Percentiles rank a stretch among this genome's conserved stretches.
These are phyloP conservation scores for Acidomyces sp. DNA, from an alignment of 495 filamentous ascomycete species.

Conservation along the genomic window DNA sequence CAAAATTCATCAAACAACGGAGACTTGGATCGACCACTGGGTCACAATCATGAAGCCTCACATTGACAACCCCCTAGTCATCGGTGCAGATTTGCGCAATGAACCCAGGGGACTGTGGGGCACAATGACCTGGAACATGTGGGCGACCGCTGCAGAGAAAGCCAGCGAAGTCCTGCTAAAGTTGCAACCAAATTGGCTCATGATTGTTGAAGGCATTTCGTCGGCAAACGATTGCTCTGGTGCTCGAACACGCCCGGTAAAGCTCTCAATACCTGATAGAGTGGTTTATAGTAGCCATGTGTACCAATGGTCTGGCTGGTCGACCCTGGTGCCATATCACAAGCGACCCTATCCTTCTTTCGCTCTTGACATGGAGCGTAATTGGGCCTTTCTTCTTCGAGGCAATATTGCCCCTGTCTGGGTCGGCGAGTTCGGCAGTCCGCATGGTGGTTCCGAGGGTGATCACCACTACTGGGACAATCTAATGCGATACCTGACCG, in stretches of 20 bases:
- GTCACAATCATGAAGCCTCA: slow-evolving; percentile 42
- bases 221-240: slow-evolving; percentile 44
- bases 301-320: slow-evolving; percentile 51
- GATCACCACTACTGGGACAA: slow-evolving; percentile 49
- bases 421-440: slow-evolving; percentile 48
- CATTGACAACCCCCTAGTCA: slow-evolving; percentile 38
- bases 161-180: slow-evolving; percentile 41
- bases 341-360: slow-evolving; percentile 43
- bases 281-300: slow-evolving; percentile 52
- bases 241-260: slow-evolving; percentile 37
- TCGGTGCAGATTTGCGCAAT: slow-evolving; percentile 48
- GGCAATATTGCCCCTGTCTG: slow-evolving; percentile 46
- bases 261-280: slow-evolving; percentile 36
- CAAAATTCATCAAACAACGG: slow-evolving; percentile 41
- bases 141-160: slow-evolving; percentile 45
- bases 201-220: slow-evolving; percentile 48
- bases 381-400: slow-evolving; percentile 49
- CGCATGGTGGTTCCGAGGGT: slow-evolving; percentile 34
- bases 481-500: slow-evolving; percentile 39
- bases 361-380: slow-evolving; percentile 41
- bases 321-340: slow-evolving; percentile 39
- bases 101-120: slow-evolving; percentile 50
- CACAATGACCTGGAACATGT: slow-evolving; percentile 45
- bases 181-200: slow-evolving; percentile 46
- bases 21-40: slow-evolving; percentile 48